Conservation (phyloP, 2,329 filamentous ascomycete genomes). For the Aureobasidium sp. region DNA sequence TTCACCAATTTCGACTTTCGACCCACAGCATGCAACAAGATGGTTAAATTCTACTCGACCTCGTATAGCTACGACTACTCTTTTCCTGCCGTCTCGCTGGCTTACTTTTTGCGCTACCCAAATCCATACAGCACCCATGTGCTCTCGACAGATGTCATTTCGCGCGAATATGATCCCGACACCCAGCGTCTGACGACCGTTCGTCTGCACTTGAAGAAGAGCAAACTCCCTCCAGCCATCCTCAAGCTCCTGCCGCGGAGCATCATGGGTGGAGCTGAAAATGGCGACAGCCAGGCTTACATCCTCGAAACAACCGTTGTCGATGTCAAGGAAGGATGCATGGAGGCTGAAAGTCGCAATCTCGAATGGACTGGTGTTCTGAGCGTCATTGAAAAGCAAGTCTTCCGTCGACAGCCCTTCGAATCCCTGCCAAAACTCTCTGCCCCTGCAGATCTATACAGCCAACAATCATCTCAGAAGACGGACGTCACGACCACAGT, state of each 20-base stretch:
- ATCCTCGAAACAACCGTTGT: slow-evolving; percentile 74
- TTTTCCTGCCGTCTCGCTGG: slow-evolving; percentile 76
- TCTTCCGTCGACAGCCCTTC: slow-evolving; percentile 49
- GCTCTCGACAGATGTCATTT: slow-evolving; percentile 74
- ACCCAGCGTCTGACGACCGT: slow-evolving; percentile 70
- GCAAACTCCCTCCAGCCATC: slow-evolving; percentile 64
- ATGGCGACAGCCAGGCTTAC: slow-evolving; percentile 60
- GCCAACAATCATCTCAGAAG: slow-evolving; percentile 23
- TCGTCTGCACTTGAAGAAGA: slow-evolving; percentile 74
- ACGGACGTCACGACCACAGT: slow-evolving; percentile 69
- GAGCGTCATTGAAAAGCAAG: slow-evolving; percentile 67
- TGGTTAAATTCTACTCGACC: slow-evolving; percentile 46
- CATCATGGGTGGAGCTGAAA: slow-evolving; percentile 51
- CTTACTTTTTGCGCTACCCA: slow-evolving; percentile 83
- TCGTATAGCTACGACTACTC: slow-evolving; percentile 70
- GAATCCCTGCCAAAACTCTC: neutral
- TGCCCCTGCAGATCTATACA: slow-evolving; percentile 4
- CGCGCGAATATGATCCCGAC: slow-evolving; percentile 60
- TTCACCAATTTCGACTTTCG: neutral
- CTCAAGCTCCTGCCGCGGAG: slow-evolving; percentile 66
- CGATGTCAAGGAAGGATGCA: slow-evolving; percentile 72
- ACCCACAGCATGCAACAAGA: slow-evolving; percentile 20
- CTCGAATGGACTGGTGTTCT: slow-evolving; percentile 75
- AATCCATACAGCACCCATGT: slow-evolving; percentile 80
- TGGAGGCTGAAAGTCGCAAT: slow-evolving; percentile 73